Percentiles rank a stretch among this genome's conserved stretches.
These are phyloP conservation scores for Mycosphaerella sp. DNA, from an alignment of 2,329 filamentous ascomycete species.

Conservation along the genomic window DNA sequence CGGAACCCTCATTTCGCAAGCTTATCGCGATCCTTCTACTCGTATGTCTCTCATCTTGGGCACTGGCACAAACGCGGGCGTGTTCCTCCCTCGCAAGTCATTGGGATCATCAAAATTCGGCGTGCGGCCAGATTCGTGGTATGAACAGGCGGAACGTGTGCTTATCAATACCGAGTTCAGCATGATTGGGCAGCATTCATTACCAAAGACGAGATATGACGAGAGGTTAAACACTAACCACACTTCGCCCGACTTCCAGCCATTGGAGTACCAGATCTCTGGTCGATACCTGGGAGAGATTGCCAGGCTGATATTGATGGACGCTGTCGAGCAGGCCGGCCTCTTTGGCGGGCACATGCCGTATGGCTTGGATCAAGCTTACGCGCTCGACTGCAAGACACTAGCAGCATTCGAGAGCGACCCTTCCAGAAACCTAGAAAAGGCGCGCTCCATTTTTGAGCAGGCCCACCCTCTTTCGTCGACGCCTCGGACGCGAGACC, in stretches of 20 bases:
- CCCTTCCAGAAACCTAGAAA: constrained; percentile 35
- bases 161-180: constrained; percentile 61
- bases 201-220: constrained; percentile 57
- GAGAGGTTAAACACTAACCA: constrained; percentile 54
- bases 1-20: constrained; percentile 55
- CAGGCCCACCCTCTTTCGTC: constrained; percentile 45
- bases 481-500: constrained; percentile 36
- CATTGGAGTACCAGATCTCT: constrained; percentile 58
- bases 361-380: constrained; percentile 48
- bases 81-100: constrained; percentile 52
- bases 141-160: constrained; percentile 53
- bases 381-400: constrained; percentile 54
- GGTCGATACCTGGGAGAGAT: constrained; percentile 61
- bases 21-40: constrained; percentile 55
- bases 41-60: constrained; percentile 59
- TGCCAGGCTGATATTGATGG: constrained; percentile 54
- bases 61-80: constrained; percentile 60
- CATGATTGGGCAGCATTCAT: constrained; percentile 57
- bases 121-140: constrained; percentile 49
- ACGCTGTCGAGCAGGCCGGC: constrained; percentile 51
- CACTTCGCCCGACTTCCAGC: constrained; percentile 56
- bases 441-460: constrained; percentile 44
- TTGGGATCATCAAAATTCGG: constrained; percentile 54
- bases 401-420: constrained; percentile 53
- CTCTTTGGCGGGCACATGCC: constrained; percentile 55